Evolutionary conservation across 2,329 filamentous ascomycete species (phyloP), one percentile per base, ranked within the genome.

Genomic region (Cladosporium sp.): DNA sequence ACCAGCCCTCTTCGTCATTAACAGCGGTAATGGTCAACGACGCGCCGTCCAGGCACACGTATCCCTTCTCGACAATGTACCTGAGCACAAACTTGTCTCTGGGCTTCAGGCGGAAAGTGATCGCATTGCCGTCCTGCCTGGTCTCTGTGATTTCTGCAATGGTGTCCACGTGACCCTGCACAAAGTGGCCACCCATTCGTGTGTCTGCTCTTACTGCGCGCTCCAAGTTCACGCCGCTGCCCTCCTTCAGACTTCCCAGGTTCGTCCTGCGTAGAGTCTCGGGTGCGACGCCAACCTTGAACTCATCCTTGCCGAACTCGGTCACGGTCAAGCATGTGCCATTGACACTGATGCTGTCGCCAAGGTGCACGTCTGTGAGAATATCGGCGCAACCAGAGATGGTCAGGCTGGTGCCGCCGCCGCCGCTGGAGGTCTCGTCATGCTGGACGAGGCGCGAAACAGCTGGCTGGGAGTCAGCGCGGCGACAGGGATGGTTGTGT

Each of bases 181-280:
- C 94, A 74, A 98, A 97, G 81, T 99, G 95, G 0, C 95, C 95
- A 56, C 96, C 95, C 92, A 99, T 98, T 64, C 95, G 91, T 55
- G 94, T 97, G 73, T 91, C 87, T 5, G 93, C 92, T 21, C 91
- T 90, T 63, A 99, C 93, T 3, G 95, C 94, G 18, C 95, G 89
- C 83, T 99, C 95, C 62, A 99, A 89, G 79, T 99, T 99, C 70
- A 98, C 93, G 26, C 82, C 83, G 67, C 88, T 90, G 50, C 83
- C 83, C 67, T 86, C 77, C 57, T 81, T 79, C 62, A 99, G 84
- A 23, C 82, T 82, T 68, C 93, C 94, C n/a, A 99, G 88, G 80
- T 98, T 96, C 67, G 96, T 99, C 66, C 96, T 88, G 66, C 95
- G 93, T 65, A 99, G 88, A 18, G 95, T 99, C 82, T 99, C 95